Conservation (phyloP, 169 alveolate species). For the Neospora caninum region DNA sequence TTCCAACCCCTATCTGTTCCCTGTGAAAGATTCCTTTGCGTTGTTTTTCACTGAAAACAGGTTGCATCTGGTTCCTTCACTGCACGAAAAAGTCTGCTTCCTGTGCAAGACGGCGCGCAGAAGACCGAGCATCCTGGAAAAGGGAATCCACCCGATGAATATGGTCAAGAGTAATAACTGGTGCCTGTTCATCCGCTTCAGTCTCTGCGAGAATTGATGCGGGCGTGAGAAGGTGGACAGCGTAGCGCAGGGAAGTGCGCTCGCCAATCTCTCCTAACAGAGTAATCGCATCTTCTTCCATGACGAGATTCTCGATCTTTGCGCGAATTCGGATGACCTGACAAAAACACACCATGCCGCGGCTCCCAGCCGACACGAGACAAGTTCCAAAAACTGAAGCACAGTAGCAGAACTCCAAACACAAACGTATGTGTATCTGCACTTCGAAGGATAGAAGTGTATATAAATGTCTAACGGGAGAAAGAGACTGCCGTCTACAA, state of each 20-base stretch:
- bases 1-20: too few species aligned
- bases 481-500: too few species aligned
- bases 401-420: background rate
- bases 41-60: background rate
- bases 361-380: slow-evolving; percentile 28
- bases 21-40: too few species aligned
- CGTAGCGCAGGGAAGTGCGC: slow-evolving; percentile 95
- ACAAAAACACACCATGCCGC: slow-evolving; percentile 68
- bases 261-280: slow-evolving; percentile 96
- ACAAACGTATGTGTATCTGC: background rate
- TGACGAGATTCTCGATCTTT: slow-evolving; percentile 93
- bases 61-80: background rate
- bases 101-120: slow-evolving; percentile 94
- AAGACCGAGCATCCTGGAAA: slow-evolving; percentile 96
- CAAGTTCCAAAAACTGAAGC: background rate
- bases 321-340: slow-evolving; percentile 96
- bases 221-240: slow-evolving; percentile 96
- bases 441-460: background rate
- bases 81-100: slow-evolving; percentile 74
- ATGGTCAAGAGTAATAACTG: slow-evolving; percentile 86
- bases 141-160: slow-evolving; percentile 94
- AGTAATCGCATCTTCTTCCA: slow-evolving; percentile 96
- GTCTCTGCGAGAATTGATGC: slow-evolving; percentile 94
- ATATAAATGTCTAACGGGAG: too few species aligned
- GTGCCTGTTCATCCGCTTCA: slow-evolving; percentile 86